Percentiles rank a stretch among this genome's conserved stretches.
Evolutionary conservation across 352 stramenopile species (phyloP).

Genomic region (Globisporangium perplexum): DNA sequence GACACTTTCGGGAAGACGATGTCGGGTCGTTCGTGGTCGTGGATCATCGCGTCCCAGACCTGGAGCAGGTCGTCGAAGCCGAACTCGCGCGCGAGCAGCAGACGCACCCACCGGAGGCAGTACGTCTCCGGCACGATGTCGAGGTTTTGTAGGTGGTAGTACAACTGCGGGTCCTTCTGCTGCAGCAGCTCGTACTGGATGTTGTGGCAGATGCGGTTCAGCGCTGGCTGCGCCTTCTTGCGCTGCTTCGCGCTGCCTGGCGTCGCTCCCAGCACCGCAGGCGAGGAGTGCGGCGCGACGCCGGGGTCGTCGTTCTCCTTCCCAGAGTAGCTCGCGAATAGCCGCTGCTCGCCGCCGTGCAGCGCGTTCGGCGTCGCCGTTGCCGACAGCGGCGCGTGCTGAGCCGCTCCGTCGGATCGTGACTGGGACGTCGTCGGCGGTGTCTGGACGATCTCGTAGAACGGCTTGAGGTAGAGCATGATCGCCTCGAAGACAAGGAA

Average conservation of each 20-base stretch:
- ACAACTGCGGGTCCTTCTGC: conserved; percentile 76
- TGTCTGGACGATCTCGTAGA: conserved; percentile 66
- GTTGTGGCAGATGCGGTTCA: conserved; percentile 64
- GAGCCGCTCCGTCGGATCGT: not conserved
- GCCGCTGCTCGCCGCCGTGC: conserved; percentile 18
- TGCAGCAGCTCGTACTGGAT: conserved; percentile 75
- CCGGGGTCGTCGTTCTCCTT: conserved; percentile 19
- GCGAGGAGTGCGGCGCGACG: not conserved
- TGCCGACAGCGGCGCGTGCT: not conserved
- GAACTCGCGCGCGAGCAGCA: conserved; percentile 77
- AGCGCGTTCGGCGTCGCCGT: conserved; percentile 3
- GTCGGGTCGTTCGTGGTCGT: conserved; percentile 20
- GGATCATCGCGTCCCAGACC: conserved; percentile 72
- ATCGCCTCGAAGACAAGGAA: conserved; percentile 73
- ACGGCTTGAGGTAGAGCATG: conserved; percentile 75
- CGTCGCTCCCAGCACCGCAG: not conserved
- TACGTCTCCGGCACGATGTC: conserved; percentile 80
- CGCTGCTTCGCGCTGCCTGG: not conserved
- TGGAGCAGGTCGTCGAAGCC: conserved; percentile 48
- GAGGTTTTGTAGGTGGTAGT: conserved; percentile 74
- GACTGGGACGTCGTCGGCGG: not conserved
- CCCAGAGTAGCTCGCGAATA: conserved; percentile 19
- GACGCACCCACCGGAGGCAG: conserved; percentile 72
- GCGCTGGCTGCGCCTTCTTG: conserved; percentile 26
- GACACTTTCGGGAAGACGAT: conserved; percentile 36